Percentiles rank a stretch among this genome's conserved stretches.
phyloP scores from a whole-genome alignment of 2,329 filamentous ascomycete species.

The Xylariaceae sp. region DNA sequence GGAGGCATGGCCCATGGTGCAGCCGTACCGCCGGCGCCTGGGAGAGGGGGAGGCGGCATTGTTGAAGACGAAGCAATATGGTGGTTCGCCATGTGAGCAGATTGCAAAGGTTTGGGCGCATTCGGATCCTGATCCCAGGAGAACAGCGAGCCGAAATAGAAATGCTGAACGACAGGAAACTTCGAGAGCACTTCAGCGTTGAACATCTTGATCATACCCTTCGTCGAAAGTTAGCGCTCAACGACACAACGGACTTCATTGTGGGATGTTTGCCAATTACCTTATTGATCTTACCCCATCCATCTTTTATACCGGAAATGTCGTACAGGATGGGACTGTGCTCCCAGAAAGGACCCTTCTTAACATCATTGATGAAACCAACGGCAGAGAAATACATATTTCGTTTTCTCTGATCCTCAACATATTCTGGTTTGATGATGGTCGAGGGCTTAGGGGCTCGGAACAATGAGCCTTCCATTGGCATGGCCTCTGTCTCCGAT shows the following conservation, averaged over 20 bases:
- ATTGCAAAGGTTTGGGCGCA: constrained; percentile 44
- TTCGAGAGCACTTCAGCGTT: constrained; percentile 94
- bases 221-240: not conserved
- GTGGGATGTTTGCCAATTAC: constrained; percentile 30
- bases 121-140: constrained; percentile 66
- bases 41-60: constrained; percentile 20
- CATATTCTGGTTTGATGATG: constrained; percentile 59
- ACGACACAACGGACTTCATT: not conserved
- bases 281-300: constrained; percentile 99
- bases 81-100: constrained; percentile 55
- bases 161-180: constrained; percentile 98
- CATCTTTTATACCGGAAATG: constrained; percentile 81
- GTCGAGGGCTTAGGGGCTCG: constrained; percentile 66
- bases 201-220: constrained; percentile 99
- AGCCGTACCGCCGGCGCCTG: constrained; percentile 33
- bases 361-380: constrained; percentile 96
- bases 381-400: constrained; percentile 95
- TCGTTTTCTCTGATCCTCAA: constrained; percentile 57
- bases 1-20: constrained; percentile 44
- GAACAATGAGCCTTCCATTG: constrained; percentile 70
- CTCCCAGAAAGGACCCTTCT: constrained; percentile 93
- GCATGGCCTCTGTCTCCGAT: constrained; percentile 55
- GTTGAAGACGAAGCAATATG: constrained; percentile 35
- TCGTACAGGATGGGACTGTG: constrained; percentile 93
- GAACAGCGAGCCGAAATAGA: constrained; percentile 75